Evolutionary conservation across 305 asterid genomes (phyloP), one percentile per base, ranked within the genome.

Genomic region (Withania somnifera): DNA sequence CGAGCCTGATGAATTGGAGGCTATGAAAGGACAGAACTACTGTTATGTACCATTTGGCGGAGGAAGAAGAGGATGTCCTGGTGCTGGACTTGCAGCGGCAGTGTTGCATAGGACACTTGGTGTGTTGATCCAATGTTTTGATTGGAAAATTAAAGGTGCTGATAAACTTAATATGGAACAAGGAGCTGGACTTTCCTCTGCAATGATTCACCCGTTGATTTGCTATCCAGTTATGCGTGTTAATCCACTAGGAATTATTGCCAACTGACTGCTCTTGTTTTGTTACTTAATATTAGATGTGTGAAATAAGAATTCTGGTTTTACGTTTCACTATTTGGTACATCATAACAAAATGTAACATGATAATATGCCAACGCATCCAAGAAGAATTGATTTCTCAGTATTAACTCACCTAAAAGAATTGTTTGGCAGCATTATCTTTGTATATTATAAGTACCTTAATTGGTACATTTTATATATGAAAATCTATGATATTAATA

Each of bases 21-120:
- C 77, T 20, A 87, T 88, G 57, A 68, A 68, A 68, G 87, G 86
- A 20, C 85, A 88, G 56, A 86, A 73, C 53, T 91, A 91, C 17
- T 73, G 86, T 38, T 77, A 79, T 26, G 84, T 88, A 84, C 90
- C 90, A 11, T 88, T 88, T 84, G 91, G 91, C 3, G 87, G 86
- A 19, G 91, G 91, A 11, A 50, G 90, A 69, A 85, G 91, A 81
- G 87, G 86, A 26, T 88, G 90, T 69, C 91, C 91, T 0, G 91
- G 90, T 19, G 86, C 86, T 77, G 84, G 90, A 60, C 83, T 88
- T 24, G 91, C 86, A 20, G 26, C 84, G 34, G 85, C 78, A 51
- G 84, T 85, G 9, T 83, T 88, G 58, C 88, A 87, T n/a, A 75
- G 88, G 34, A 81, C 54, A 14, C 87, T 88, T 63, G 91, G 87